Evolutionary conservation across 2,329 filamentous ascomycete species (phyloP).

Genomic region (Fulvia fulva): DNA sequence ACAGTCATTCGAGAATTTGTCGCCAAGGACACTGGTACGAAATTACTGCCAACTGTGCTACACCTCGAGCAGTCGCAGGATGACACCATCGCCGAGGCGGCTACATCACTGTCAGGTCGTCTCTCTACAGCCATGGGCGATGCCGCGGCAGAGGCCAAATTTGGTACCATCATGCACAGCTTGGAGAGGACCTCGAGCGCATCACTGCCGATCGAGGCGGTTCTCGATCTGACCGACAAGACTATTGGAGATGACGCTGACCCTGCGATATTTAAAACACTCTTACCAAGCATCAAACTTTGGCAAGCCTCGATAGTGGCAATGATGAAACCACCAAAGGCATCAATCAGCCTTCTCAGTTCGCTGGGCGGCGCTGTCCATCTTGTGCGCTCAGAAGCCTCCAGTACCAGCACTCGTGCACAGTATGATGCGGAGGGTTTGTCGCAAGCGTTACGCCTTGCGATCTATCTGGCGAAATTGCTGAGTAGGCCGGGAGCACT

Average conservation of each 20-base stretch:
- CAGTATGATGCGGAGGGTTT: constrained; percentile 60
- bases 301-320: constrained; percentile 63
- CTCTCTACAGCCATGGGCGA: constrained; percentile 23
- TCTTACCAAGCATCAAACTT: constrained; percentile 37
- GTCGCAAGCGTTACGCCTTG: constrained; percentile 71
- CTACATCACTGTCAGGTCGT: constrained; percentile 32
- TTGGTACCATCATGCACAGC: constrained; percentile 51
- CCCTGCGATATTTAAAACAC: constrained; percentile 14
- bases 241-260: constrained; percentile 37
- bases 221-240: constrained; percentile 53
- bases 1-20: constrained; percentile 43
- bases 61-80: constrained; percentile 51
- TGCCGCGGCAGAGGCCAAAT: constrained; percentile 24
- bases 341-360: constrained; percentile 70
- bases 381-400: constrained; percentile 46
- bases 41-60: constrained; percentile 50
- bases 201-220: constrained; percentile 49
- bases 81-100: constrained; percentile 48
- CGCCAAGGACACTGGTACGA: constrained; percentile 46
- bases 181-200: constrained; percentile 44
- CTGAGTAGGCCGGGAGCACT: constrained; percentile 41
- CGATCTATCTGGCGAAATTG: constrained; percentile 63
- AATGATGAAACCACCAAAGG: constrained; percentile 54
- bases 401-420: constrained; percentile 24
- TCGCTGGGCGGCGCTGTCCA: constrained; percentile 67